Percentiles rank a stretch among this genome's conserved stretches.
Conservation (phyloP, 2,329 filamentous ascomycete genomes). For the Lecanicillium sp. region DNA sequence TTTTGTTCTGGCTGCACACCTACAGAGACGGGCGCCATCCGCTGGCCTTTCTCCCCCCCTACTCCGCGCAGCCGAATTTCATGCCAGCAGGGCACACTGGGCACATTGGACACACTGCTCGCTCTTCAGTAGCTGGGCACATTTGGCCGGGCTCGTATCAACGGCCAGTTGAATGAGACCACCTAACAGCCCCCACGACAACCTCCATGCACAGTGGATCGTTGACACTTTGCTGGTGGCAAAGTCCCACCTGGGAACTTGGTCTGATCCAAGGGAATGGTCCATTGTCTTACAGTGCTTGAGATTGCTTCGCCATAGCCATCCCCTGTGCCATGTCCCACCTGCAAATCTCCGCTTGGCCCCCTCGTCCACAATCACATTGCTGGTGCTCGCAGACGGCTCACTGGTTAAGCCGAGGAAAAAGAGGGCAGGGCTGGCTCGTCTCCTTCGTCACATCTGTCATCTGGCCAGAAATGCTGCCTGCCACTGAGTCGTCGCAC, state of each 20-base stretch:
- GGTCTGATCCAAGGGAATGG: constrained; percentile 14
- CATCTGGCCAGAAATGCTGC: not conserved
- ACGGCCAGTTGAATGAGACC: constrained; percentile 11
- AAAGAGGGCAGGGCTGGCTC: constrained; percentile 5
- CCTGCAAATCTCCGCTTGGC: constrained; percentile 11
- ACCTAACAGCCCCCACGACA: constrained; percentile 11
- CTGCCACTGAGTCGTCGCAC: constrained; percentile 8
- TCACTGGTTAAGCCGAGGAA: not conserved
- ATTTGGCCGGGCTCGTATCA: constrained; percentile 8
- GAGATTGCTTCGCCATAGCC: constrained; percentile 11
- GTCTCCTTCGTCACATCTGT: constrained; percentile 1
- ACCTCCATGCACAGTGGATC: constrained; percentile 9
- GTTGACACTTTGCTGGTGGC: constrained; percentile 8
- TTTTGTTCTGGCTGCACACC: no score
- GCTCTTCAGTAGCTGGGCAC: no score
- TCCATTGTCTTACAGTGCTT: constrained; percentile 9
- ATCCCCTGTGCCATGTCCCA: constrained; percentile 11
- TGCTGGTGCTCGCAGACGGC: not conserved
- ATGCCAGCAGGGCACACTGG: no score
- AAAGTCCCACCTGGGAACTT: constrained; percentile 8
- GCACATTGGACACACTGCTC: no score
- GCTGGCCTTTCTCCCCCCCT: no score
- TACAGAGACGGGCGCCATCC: no score
- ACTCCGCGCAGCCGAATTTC: no score
- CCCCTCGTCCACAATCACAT: constrained; percentile 7